phyloP scores from a whole-genome alignment of 139 green algal genomes.

The Chlamydomonas urium region DNA sequence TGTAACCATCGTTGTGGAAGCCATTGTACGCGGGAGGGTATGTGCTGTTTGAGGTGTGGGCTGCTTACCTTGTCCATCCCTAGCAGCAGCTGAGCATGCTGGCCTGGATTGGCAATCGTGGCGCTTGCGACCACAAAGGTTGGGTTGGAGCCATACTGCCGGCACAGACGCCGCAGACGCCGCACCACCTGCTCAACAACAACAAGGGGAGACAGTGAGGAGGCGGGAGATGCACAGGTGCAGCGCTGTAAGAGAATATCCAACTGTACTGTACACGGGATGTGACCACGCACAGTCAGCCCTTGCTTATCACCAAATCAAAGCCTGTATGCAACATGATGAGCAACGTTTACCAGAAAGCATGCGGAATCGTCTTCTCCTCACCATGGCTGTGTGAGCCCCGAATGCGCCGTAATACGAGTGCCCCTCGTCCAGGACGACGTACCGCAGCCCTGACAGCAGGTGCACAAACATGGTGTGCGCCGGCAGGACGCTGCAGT shows the following conservation, averaged over 20 bases:
- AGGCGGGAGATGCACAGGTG: no score
- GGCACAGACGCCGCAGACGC: constrained; percentile 76
- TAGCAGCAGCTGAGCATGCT: constrained; percentile 63
- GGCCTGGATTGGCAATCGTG: constrained; percentile 82
- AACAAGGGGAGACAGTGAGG: no score
- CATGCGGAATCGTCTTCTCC: no score
- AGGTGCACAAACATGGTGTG: constrained; percentile 69
- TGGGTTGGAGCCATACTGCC: constrained; percentile 27
- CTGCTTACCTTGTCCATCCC: constrained; percentile 38
- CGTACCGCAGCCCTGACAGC: constrained; percentile 64
- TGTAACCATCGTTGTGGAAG: no score
- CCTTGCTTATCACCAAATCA: no score
- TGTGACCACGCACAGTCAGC: no score
- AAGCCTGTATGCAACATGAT: no score
- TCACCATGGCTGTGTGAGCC: constrained; percentile 81
- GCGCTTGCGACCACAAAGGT: constrained; percentile 56
- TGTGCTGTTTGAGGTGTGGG: no score
- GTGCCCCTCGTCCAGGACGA: constrained; percentile 85
- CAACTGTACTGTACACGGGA: no score
- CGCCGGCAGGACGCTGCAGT: constrained; percentile 74
- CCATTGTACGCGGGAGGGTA: no score
- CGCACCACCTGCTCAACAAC: constrained; percentile 82
- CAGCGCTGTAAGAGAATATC: no score
- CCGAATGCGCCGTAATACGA: constrained; percentile 21
- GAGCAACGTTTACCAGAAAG: no score